These are phyloP conservation scores for Nakataea oryzae DNA, from an alignment of 2,329 filamentous ascomycete genomes.

Conservation along the genomic window DNA sequence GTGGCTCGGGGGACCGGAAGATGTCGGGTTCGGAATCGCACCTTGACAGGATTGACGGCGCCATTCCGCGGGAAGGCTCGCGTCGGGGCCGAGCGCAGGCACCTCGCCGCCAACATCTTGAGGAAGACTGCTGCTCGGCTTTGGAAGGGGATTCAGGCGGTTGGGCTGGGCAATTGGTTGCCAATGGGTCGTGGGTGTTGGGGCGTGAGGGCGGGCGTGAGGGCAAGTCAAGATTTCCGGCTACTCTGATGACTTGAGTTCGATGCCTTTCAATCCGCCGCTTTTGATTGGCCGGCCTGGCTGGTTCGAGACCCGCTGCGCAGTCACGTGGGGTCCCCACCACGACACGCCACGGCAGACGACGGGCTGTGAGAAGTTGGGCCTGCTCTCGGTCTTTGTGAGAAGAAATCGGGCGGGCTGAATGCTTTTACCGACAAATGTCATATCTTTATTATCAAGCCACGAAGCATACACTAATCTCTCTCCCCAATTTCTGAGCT, in stretches of 20 bases:
- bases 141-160: constrained; percentile 19
- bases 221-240: not conserved
- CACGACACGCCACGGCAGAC: no score
- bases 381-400: no score
- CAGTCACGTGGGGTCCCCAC: not conserved
- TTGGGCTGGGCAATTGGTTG: constrained; percentile 26
- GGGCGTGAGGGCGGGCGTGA: no score
- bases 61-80: constrained; percentile 73
- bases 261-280: not conserved
- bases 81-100: constrained; percentile 76
- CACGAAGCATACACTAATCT: no score
- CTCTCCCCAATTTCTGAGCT: no score
- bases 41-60: constrained; percentile 63
- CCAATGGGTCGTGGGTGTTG: constrained; percentile 15
- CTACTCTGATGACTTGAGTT: not conserved
- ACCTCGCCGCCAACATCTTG: constrained; percentile 90
- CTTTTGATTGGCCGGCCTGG: not conserved
- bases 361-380: no score
- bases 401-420: no score
- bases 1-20: not conserved
- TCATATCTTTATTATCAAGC: no score
- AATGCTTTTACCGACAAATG: no score
- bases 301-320: not conserved
- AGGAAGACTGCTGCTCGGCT: constrained; percentile 24
- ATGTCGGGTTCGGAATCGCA: constrained; percentile 23